Evolutionary conservation across 2,329 filamentous ascomycete species (phyloP), one percentile per base, ranked within the genome.

Genomic region (Botrytis fabae): DNA sequence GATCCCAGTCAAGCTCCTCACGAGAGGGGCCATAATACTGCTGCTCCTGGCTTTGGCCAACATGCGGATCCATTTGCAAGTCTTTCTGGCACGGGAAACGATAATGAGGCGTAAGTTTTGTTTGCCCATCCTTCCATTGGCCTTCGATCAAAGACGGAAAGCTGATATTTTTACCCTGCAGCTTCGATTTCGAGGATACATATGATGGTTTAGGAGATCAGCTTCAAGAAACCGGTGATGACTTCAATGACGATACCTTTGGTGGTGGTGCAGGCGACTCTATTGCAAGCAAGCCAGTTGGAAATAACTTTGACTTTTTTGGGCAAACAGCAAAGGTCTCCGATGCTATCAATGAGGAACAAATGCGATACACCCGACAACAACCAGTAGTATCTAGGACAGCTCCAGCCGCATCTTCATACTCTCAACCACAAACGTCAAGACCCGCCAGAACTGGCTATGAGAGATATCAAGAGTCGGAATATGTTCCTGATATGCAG

Each of bases 221-320:
- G 82, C 90, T 99, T 51, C 91, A 97, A 79, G 95, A 99, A 81
- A 91, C 93, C 32, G 93, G 95, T 80, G 96, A 99, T 85, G 94
- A 89, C 69, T 94, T 98, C 86, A 99, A 99, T 82, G 94, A 98
- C 79, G 96, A 98, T 81, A 99, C 96, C 2, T 99, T 99, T 81
- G 93, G 89, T 40, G 83, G 83, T 73, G 87, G 85, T 73, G 83
- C 82, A 48, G 81, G 81, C 73, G 83, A 82, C 51, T 84, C 82
- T 28, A 80, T 81, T 28, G 77, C 81, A 54, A 82, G 84, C 78
- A 82, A 86, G 77, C 79, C 85, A 18, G 89, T 96, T 74, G 95
- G 95, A 80, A 97, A 93, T 81, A 95, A 99, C 82, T 98, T 98
- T 79, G 96, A 99, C 82, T 99, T 98, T 83, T 97, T 97, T 77